A percentile compares a stretch with the other conserved stretches of the same genome.
Conservation (phyloP, 345 rosid genomes). For the Eutrema japonicum region DNA sequence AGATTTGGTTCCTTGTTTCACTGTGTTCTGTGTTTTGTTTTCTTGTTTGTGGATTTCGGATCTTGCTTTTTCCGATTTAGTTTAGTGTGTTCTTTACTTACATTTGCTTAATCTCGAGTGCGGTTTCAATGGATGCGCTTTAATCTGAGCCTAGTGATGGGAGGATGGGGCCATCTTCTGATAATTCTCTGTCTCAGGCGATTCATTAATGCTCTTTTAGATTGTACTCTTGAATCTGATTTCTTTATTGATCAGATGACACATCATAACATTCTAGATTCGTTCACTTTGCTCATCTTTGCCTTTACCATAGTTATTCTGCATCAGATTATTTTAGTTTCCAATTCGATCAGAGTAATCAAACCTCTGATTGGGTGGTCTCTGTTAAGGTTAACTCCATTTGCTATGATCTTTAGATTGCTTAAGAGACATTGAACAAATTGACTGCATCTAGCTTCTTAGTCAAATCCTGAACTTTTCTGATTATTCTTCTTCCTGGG, state of each 20-base stretch:
- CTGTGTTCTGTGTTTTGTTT: conserved; percentile 14
- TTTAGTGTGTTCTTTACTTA: not conserved
- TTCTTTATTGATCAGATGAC: not conserved
- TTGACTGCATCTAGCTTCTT: conserved; percentile 19
- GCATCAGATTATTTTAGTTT: not conserved
- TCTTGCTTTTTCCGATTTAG: conserved; percentile 36
- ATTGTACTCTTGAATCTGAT: conserved; percentile 12
- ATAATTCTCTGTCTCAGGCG: conserved; percentile 13
- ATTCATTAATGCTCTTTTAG: conserved; percentile 25
- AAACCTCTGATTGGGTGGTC: not conserved
- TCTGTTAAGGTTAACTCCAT: not conserved
- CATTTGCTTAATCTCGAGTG: conserved; percentile 27
- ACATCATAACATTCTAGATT: conserved; percentile 2
- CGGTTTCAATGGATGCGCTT: not conserved
- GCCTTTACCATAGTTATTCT: not conserved
- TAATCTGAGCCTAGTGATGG: conserved; percentile 18
- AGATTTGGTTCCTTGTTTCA: conserved; percentile 38
- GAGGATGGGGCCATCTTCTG: conserved; percentile 21
- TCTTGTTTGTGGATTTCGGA: conserved; percentile 34
- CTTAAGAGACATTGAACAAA: conserved; percentile 1
- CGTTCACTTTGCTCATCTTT: conserved; percentile 12
- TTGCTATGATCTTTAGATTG: conserved; percentile 14
- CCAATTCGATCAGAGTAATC: not conserved
- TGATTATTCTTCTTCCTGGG: not conserved
- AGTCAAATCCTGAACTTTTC: conserved; percentile 6